Evolutionary conservation across 306 rosid genomes (phyloP).

Genomic region (Medicago truncatula): MtrunA17r5.0-ANR NC_053042.1:26802001-26802500

Average conservation of each 20-base stretch:
- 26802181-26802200: slow-evolving; percentile 25
- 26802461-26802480: slow-evolving; percentile 69
- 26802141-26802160: slow-evolving; percentile 12
- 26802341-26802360: slow-evolving; percentile 60
- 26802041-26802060: slow-evolving; percentile 1
- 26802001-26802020: slow-evolving; percentile 40
- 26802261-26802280: slow-evolving; percentile 83
- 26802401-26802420: slow-evolving; percentile 84
- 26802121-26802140: slow-evolving; percentile 9
- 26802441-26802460: slow-evolving; percentile 86
- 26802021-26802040: not conserved
- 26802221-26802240: slow-evolving; percentile 82
- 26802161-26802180: slow-evolving; percentile 6
- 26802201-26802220: slow-evolving; percentile 26
- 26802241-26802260: slow-evolving; percentile 98
- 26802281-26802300: slow-evolving; percentile 83
- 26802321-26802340: slow-evolving; percentile 50
- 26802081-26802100: slow-evolving; percentile 4
- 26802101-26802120: not conserved
- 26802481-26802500: slow-evolving; percentile 95
- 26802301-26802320: slow-evolving; percentile 83
- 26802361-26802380: slow-evolving; percentile 73
- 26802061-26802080: not conserved
- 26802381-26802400: slow-evolving; percentile 73
- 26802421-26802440: slow-evolving; percentile 78